A percentile compares a stretch with the other conserved stretches of the same genome.
These are phyloP conservation scores for Saxophila tyrrhenica DNA, from an alignment of 495 filamentous ascomycete species.

Conservation along the genomic window DNA sequence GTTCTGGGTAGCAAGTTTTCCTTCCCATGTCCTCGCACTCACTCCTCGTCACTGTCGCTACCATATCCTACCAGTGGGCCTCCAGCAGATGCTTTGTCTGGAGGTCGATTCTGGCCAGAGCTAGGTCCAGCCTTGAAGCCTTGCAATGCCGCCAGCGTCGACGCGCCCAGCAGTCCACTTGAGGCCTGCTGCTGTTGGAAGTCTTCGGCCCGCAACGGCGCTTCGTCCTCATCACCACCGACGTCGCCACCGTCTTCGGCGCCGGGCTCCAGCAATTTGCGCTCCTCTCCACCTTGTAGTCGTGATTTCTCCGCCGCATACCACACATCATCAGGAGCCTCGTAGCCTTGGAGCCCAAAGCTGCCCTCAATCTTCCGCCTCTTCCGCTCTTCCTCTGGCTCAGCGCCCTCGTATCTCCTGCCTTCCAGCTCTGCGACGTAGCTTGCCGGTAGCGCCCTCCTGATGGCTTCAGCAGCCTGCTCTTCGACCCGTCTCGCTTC, in stretches of 20 bases:
- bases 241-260: no score
- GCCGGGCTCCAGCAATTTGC: constrained; percentile 27
- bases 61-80: constrained; percentile 82
- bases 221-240: constrained; percentile 9
- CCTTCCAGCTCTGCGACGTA: constrained; percentile 94
- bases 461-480: constrained; percentile 93
- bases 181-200: constrained; percentile 7
- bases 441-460: constrained; percentile 77
- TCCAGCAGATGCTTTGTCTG: constrained; percentile 33
- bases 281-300: constrained; percentile 31
- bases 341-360: constrained; percentile 84
- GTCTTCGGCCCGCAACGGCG: constrained; percentile 11
- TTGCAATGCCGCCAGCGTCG: constrained; percentile 63
- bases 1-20: no score
- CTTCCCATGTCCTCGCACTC: no score
- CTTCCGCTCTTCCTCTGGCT: constrained; percentile 76
- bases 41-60: constrained; percentile 70
- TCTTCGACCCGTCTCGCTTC: constrained; percentile 87
- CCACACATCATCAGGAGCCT: constrained; percentile 89
- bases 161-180: constrained; percentile 67
- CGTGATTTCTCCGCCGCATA: constrained; percentile 50
- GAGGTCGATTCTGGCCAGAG: constrained; percentile 25
- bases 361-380: constrained; percentile 79
- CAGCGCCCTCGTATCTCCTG: constrained; percentile 34
- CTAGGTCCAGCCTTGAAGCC: constrained; percentile 25